Evolutionary conservation across 2,329 filamentous ascomycete species (phyloP), one percentile per base, ranked within the genome.

Genomic region (Huntiella moniliformis): DNA sequence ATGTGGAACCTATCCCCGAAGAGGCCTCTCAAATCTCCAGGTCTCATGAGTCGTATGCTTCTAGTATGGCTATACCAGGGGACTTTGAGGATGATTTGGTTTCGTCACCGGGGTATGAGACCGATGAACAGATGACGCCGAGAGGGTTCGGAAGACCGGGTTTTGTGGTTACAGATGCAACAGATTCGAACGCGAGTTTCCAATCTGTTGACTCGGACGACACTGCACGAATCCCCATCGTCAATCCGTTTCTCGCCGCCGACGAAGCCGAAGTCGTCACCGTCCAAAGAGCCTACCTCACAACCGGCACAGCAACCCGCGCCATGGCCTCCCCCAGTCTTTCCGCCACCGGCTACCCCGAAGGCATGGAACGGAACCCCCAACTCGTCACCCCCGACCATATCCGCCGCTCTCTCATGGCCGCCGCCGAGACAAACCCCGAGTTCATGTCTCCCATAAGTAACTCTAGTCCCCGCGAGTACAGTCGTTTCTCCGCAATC

Each of bases 1-100:
- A 70, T 50, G 79, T 86, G 18, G 81, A 81, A 0, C 80, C 82
- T 0, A 86, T 87, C 45, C 78, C 77, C 0, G 82, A 86, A 58
- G 81, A 86, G 56, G 40, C 28, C 18, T 67, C 72, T 0, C 65
- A 68, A 6, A 44, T 42, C 17, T 63, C 68, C 3, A 63, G 67
- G 45, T 74, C 75, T 1, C 71, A 74, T 55, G 67, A 67, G 22
- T 84, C 81, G 0, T 79, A 74, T 54, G 80, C 74, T 16, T 85
- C 82, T 2, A 85, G 79, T 53, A 72, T 75, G 33, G 79, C 73
- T 0, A 82, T 85, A 57, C 80, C 81, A 1, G 72, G 75, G 15
- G 75, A 67, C 53, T 85, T 79, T 73, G 73, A 67, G 31, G 43
- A 44, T 4, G 47, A 46, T 35, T 13, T 42, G 12, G 44, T 28